Conservation (phyloP, 805 yeast species). For the Tetrapisispora pingtungensis region DNA sequence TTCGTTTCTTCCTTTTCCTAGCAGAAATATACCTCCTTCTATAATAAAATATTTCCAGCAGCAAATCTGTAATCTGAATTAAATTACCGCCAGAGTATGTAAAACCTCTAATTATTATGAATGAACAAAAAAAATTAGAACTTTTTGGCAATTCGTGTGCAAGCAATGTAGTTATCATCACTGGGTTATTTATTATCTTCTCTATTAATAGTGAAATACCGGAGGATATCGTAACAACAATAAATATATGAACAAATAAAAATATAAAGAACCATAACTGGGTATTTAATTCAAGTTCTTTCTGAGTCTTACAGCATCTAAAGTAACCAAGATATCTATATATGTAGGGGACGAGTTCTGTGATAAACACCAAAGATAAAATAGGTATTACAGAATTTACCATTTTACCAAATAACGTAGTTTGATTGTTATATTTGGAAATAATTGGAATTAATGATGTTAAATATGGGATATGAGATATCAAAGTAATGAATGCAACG, state of each 20-base stretch:
- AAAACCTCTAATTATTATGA: constrained; percentile 62
- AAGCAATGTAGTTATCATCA: constrained; percentile 56
- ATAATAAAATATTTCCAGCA: constrained; percentile 30
- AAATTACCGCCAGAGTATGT: constrained; percentile 66
- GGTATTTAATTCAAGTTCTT: constrained; percentile 55
- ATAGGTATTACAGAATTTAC: constrained; percentile 62
- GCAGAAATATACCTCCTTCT: constrained; percentile 48
- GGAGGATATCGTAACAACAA: constrained; percentile 77
- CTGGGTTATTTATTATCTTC: constrained; percentile 57
- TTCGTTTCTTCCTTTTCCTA: constrained; percentile 39
- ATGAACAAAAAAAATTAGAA: constrained; percentile 76
- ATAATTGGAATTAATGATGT: constrained; percentile 52
- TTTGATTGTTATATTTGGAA: constrained; percentile 40
- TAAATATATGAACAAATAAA: constrained; percentile 69
- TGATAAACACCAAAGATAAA: constrained; percentile 48
- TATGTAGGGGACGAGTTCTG: constrained; percentile 49
- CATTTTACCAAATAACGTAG: constrained; percentile 42
- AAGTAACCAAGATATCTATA: constrained; percentile 45
- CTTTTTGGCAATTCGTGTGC: constrained; percentile 79
- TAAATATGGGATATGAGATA: constrained; percentile 64
- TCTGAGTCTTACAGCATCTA: constrained; percentile 52
- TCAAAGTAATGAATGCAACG: constrained; percentile 65
- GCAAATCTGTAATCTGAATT: constrained; percentile 46
- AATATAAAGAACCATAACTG: constrained; percentile 75
- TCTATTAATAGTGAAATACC: constrained; percentile 58